Evolutionary conservation across 768 basidiomycete species (phyloP), one percentile per base, ranked within the genome.

Genomic region (Rhodocollybia butyracea): DNA sequence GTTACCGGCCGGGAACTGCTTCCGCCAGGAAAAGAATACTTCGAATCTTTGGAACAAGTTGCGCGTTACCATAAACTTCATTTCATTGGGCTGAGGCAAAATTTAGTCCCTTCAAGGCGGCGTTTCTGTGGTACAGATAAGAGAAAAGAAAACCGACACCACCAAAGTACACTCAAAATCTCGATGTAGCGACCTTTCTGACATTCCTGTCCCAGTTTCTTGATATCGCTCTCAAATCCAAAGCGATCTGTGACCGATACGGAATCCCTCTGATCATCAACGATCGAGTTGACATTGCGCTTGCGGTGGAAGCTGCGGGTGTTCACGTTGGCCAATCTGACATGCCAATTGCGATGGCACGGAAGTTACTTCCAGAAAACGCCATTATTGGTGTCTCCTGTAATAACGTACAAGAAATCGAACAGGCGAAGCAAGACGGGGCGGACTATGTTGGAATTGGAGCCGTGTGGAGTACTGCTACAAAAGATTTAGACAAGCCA

Each of bases 251-350:
- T 63, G 79, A 83, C 59, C 79, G 78, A 69, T 88, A 92, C 76
- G 76, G 80, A 39, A 81, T 96, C 27, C 94, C 93, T 0, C 71
- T 97, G 4, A 75, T 98, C 56, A 89, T 98, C 70, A 92, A 94
- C 65, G 89, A 91, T 68, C 83, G 93, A 11, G 75, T 96, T 55
- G 95, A 97, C 63, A 83, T 98, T 22, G 91, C 89, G 8, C 76
- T 94, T 21, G 89, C 91, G 6, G 73, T 91, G 21, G 74, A 81
- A 41, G 86, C 87, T 2, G 80, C 81, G 42, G 94, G 94, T 15
- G 85, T 96, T 11, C 95, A 98, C 66, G 74, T 97, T 41, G 95
- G 95, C 5, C 95, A 97, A 70, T 79, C 82, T 0, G 94, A 96
- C 66, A 89, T 92, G 81, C 82, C 89, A 2, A 76, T 89, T 11